Evolutionary conservation across 2,329 filamentous ascomycete genomes (phyloP), one percentile per base, ranked within the genome.

Genomic region (Diaporthe ilicicola): DNA sequence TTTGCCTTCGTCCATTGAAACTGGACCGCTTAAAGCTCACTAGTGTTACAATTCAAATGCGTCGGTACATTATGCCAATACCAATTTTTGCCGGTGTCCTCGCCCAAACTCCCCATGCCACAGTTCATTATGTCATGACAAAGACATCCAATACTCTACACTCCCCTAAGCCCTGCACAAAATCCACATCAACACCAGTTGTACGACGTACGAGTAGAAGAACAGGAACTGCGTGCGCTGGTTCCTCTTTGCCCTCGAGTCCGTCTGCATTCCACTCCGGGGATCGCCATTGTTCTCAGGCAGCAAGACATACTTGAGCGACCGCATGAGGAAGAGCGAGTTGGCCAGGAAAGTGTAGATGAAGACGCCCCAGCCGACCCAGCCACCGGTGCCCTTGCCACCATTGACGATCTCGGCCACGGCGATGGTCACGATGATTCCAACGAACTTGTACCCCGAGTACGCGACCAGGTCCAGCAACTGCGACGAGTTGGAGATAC

Each of bases 361-460:
- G 79, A 99, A 99, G 69, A 97, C 88, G 10, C 88, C 83, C 95
- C 95, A 98, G 76, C 94, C 93, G 66, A 94, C 85, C 93, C 93
- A 97, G 68, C 94, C 93, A 62, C 95, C 92, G 2, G 94, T 96
- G 27, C 95, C 93, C 77, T 91, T 90, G 54, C 94, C 92, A 15
- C 91, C 90, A 70, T 92, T 97, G 74, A 93, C 82, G 19, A 94
- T 87, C 81, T 97, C 93, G 19, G 93, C 91, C 22, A 95, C 84
- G 15, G 93, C 88, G 73, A 98, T 90, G 0, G 95, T 98, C 62
- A 93, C 88, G 73, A 99, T 99, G 76, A 98, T 94, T 39, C 95
- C 96, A 34, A 99, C 95, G 78, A 99, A 99, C 82, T 99, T 99
- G 85, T 99, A 99, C 24, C 97, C 97, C 2, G 93, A 95, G 83